Evolutionary conservation across 768 basidiomycete genomes (phyloP), one percentile per base, ranked within the genome.

Genomic region (Panaeolus papilionaceus): DNA sequence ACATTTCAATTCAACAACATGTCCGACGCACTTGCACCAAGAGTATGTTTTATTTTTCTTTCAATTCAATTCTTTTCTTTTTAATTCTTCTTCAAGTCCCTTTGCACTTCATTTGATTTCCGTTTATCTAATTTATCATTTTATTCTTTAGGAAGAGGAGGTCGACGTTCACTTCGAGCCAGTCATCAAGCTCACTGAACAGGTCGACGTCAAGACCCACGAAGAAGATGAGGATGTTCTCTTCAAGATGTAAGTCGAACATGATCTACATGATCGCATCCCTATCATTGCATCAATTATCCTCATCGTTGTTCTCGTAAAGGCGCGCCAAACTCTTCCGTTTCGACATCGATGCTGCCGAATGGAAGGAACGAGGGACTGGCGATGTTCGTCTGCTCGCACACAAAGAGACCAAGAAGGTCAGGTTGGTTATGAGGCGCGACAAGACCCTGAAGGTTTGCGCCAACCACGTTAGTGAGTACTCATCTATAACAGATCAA

Each of bases 361-460:
- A 99, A 81, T 99, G 98, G 98, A 99, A 99, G 79, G 98, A 99
- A 82, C 84, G 98, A 39, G 97, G 97, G 45, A 99, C 96, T 16
- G 97, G 97, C 58, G 95, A 97, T 78, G 96, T 95, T 71, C 92
- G 95, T 78, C 86, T 99, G 66, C 89, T 99, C 70, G 83, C 89
- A 73, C 94, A 98, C 85, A 95, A 92, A 80, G 89, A 89, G 76
- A 92, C 91, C 62, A 90, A 92, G 85, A 98, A 96, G 81, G 86
- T 97, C 75, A 88, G 98, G 70, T 88, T 99, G 69, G 95, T 99
- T 78, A 99, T 99, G 98, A 87, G 97, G 83, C 93, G 98, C 80
- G 98, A 99, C 87, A 98, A 98, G 90, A 99, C 98, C 61, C 86
- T 95, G 81, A 99, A 99, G 81, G 96, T 99, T 81, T 99, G 98